These are phyloP conservation scores for Malassezia furfur DNA, from an alignment of 1,284 basidiomycete species.

Conservation along the genomic window DNA sequence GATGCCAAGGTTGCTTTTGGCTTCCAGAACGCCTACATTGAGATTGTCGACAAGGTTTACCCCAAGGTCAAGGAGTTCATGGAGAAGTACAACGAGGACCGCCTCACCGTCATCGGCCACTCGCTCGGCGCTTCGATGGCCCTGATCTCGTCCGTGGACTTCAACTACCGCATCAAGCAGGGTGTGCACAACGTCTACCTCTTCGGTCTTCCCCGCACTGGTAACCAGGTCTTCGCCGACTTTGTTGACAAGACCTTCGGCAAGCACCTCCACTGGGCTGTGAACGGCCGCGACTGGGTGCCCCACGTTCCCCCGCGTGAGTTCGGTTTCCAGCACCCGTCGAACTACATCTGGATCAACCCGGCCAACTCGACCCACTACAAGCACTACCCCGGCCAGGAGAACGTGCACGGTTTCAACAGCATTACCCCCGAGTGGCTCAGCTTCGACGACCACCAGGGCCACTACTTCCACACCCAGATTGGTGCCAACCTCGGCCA, in stretches of 20 bases:
- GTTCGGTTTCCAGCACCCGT: constrained; percentile 27
- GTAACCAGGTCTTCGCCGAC: constrained; percentile 28
- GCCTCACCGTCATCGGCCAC: constrained; percentile 30
- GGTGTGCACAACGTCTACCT: constrained; percentile 20
- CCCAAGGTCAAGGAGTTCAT: constrained; percentile 25
- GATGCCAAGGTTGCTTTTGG: constrained; percentile 26
- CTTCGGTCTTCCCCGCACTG: constrained; percentile 31
- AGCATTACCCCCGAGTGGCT: constrained; percentile 13
- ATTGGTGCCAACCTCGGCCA: constrained; percentile 26
- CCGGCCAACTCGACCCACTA: constrained; percentile 25
- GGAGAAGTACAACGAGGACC: constrained; percentile 18
- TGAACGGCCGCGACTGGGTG: constrained; percentile 29
- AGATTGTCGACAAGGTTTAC: constrained; percentile 24
- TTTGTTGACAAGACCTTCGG: constrained; percentile 26
- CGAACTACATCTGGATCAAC: constrained; percentile 35
- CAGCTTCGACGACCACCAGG: constrained; percentile 28
- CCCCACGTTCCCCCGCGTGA: constrained; percentile 24
- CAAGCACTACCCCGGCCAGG: constrained; percentile 35
- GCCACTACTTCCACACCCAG: constrained; percentile 36
- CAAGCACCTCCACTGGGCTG: constrained; percentile 26
- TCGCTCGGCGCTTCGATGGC: constrained; percentile 37
- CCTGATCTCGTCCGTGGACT: constrained; percentile 26
- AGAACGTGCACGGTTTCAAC: constrained; percentile 33
- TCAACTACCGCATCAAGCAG: constrained; percentile 22
- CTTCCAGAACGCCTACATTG: constrained; percentile 34